Base-by-base conservation (phyloP, 2,329 filamentous ascomycete species). In the Juglanconis sp. region DNA sequence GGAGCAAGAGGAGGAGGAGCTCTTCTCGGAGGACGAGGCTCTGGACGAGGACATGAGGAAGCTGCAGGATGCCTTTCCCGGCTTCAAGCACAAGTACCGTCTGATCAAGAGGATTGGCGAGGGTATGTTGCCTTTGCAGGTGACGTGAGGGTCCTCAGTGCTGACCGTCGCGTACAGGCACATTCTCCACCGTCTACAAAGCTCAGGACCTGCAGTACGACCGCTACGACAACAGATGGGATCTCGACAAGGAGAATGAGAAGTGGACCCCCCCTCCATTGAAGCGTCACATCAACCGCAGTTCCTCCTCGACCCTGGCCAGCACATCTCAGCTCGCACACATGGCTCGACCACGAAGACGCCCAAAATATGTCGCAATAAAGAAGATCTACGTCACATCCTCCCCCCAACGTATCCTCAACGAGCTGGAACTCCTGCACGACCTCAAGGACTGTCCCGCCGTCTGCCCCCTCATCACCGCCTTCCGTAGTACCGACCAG, bases 361-460 rank as follows among this genome's bases (percentile, higher is more conserved):
- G 49, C 66, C 80, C 89, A 31, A 91, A 89, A 71, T 98, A 89
- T 70, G 96, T 99, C 64, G 95, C 96, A 24, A 91, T 99, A 75
- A 99, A 99, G 79, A 99, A 99, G 79, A 99, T 99, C 68, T 99
- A 99, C 74, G 95, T 98, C 65, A 99, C 96, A 0, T 97, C 93
- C 64, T 97, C 92, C 66, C 95, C 95, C 0, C 83, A 88, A 34
- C 90, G 95, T 50, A 98, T 99, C 67, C 86, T 96, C 71, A 99
- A 99, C 76, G 95, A 99, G 75, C 87, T 99, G 17, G 94, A 98
- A 68, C 83, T 99, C 30, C 85, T 99, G 30, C 87, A 96, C 71
- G 92, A 96, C 71, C 84, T 99, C 8, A 86, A 90, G 53, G 85
- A 89, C 59, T 96, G 90, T 62, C 83, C 86, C 44, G 92, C 91